Evolutionary conservation across 345 rosid genomes (phyloP).

Genomic region (Aegle marmelos): DNA sequence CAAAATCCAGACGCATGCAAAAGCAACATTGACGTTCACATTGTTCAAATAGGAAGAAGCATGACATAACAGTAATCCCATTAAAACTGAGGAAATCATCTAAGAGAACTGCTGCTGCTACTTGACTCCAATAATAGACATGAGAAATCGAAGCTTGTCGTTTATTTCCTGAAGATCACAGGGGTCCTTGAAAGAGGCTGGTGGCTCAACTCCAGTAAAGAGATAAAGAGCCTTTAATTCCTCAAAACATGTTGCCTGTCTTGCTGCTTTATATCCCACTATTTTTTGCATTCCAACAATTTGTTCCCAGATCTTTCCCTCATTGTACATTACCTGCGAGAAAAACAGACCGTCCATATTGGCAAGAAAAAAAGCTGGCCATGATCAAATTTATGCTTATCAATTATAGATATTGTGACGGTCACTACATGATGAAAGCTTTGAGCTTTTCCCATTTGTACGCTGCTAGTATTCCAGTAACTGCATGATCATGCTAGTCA

Average conservation of each 20-base stretch:
- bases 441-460: too few species aligned
- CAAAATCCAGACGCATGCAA: too few species aligned
- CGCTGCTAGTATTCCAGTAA: too few species aligned
- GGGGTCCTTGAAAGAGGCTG: conserved; percentile 42
- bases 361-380: too few species aligned
- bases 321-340: conserved; percentile 30
- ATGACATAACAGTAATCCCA: too few species aligned
- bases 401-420: too few species aligned
- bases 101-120: conserved; percentile 30
- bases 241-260: conserved; percentile 36
- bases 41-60: too few species aligned
- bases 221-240: conserved; percentile 70
- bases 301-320: conserved; percentile 59
- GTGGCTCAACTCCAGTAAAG: conserved; percentile 64
- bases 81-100: not conserved
- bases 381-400: too few species aligned
- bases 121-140: conserved; percentile 68
- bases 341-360: not conserved
- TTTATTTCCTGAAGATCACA: conserved; percentile 43
- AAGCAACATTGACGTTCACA: too few species aligned
- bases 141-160: conserved; percentile 55
- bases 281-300: conserved; percentile 48
- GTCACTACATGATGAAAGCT: too few species aligned
- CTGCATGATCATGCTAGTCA: too few species aligned
- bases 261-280: conserved; percentile 54